phyloP scores from a whole-genome alignment of 805 yeast genomes.

The Nakazawaea ernobii region DNA sequence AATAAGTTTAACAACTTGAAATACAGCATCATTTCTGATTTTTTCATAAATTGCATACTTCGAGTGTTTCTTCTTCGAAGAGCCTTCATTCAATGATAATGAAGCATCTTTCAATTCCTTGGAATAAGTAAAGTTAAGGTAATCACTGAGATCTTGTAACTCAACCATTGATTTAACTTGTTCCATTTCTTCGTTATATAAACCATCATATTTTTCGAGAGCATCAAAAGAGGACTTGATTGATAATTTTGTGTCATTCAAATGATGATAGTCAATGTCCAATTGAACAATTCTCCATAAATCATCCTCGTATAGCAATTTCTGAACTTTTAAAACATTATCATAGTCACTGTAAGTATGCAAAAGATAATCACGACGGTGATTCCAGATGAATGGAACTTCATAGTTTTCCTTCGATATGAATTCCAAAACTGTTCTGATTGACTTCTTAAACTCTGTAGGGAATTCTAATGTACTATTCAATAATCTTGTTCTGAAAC shows the following conservation, averaged over 20 bases:
- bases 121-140: conserved; percentile 69
- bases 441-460: conserved; percentile 60
- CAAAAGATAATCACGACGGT: conserved; percentile 83
- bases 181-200: conserved; percentile 49
- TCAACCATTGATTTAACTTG: conserved; percentile 64
- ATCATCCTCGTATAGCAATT: conserved; percentile 70
- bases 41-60: conserved; percentile 61
- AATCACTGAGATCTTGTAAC: conserved; percentile 82
- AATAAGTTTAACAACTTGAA: conserved; percentile 58
- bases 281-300: conserved; percentile 86
- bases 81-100: conserved; percentile 15
- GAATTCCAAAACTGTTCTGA: conserved; percentile 64
- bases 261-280: conserved; percentile 84
- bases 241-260: conserved; percentile 61
- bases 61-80: conserved; percentile 43
- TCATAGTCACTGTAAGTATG: conserved; percentile 42
- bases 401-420: conserved; percentile 75
- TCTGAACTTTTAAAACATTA: conserved; percentile 40
- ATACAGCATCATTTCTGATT: conserved; percentile 57
- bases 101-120: conserved; percentile 46
- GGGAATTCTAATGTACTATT: conserved; percentile 24
- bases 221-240: conserved; percentile 51
- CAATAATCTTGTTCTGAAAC: conserved; percentile 47
- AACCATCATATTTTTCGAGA: conserved; percentile 51
- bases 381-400: conserved; percentile 93